Percentiles rank a stretch among this genome's conserved stretches.
These are phyloP conservation scores for Aspergillus affinis DNA, from an alignment of 495 filamentous ascomycete genomes.

Conservation along the genomic window DNA sequence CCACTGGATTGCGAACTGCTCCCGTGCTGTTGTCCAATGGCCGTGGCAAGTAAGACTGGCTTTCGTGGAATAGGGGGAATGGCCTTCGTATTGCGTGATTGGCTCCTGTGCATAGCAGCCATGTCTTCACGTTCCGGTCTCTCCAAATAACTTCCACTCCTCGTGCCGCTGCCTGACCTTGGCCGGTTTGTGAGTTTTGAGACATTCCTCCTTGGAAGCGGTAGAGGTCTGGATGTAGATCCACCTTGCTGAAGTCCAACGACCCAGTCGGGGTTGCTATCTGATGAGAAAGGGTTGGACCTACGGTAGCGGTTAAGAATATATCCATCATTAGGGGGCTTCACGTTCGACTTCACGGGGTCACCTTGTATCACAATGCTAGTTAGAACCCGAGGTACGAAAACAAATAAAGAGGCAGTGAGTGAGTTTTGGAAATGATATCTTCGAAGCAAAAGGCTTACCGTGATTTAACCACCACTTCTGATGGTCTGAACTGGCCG, in stretches of 20 bases:
- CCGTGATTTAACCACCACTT: constrained; percentile 96
- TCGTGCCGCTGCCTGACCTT: neutral
- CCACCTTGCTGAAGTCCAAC: neutral
- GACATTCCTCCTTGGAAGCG: constrained; percentile 14
- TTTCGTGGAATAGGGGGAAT: constrained; percentile 38
- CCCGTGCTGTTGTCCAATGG: neutral
- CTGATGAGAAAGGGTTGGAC: constrained; percentile 75
- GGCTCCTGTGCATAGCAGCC: neutral
- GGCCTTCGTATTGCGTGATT: constrained; percentile 6
- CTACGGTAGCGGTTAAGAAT: constrained; percentile 70
- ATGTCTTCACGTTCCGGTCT: constrained; percentile 1
- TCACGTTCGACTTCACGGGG: constrained; percentile 69
- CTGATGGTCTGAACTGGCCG: constrained; percentile 82
- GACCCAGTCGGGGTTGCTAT: constrained; percentile 77
- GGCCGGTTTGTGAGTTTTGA: neutral
- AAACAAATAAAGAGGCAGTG: constrained; percentile 1
- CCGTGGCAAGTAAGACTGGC: constrained; percentile 27
- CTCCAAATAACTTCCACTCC: constrained; percentile 10
- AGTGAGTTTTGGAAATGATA: neutral
- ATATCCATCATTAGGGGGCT: constrained; percentile 58
- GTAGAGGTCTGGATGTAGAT: constrained; percentile 2
- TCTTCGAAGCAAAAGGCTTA: constrained; percentile 23
- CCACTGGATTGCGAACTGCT: neutral
- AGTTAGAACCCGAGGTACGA: constrained; percentile 14
- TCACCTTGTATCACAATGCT: constrained; percentile 47